Evolutionary conservation across 805 yeast species (phyloP).

Genomic region (Starmerella powellii): DNA sequence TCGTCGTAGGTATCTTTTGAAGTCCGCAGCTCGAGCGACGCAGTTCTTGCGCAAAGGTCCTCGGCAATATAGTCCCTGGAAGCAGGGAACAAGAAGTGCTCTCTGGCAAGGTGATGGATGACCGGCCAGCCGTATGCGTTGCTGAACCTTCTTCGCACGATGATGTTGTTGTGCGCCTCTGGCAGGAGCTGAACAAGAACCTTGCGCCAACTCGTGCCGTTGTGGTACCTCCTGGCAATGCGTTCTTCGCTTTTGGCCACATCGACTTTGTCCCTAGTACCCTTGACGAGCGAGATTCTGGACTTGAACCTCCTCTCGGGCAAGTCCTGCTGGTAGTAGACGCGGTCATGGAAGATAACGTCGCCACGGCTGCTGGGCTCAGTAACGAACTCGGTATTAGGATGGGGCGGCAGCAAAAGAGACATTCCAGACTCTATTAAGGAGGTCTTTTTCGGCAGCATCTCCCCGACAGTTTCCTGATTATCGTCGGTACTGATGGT

Average conservation of each 20-base stretch:
- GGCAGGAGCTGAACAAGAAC: constrained; percentile 76
- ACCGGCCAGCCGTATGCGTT: constrained; percentile 96
- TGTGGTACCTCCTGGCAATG: constrained; percentile 83
- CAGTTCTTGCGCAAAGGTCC: background rate
- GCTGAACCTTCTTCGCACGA: constrained; percentile 77
- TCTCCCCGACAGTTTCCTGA: constrained; percentile 11
- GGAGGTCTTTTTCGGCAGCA: constrained; percentile 41
- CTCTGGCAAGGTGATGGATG: constrained; percentile 62
- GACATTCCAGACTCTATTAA: constrained; percentile 68
- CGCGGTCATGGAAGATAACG: constrained; percentile 69
- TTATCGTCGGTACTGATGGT: constrained; percentile 6
- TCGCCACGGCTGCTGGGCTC: constrained; percentile 55
- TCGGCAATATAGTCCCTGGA: background rate
- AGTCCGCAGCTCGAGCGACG: background rate
- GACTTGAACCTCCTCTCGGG: constrained; percentile 40
- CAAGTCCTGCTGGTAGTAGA: constrained; percentile 52
- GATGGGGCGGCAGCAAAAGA: constrained; percentile 68
- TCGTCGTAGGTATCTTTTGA: background rate
- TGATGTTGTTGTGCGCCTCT: constrained; percentile 89
- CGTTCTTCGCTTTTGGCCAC: constrained; percentile 48
- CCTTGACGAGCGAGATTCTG: constrained; percentile 7
- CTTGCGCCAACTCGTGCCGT: constrained; percentile 76
- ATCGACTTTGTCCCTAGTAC: constrained; percentile 23
- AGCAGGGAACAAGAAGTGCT: constrained; percentile 38
- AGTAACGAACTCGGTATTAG: constrained; percentile 51